Evolutionary conservation across 208 protist genomes (phyloP), one percentile per base, ranked within the genome.

Genomic region (Trypanosoma rangeli): DNA sequence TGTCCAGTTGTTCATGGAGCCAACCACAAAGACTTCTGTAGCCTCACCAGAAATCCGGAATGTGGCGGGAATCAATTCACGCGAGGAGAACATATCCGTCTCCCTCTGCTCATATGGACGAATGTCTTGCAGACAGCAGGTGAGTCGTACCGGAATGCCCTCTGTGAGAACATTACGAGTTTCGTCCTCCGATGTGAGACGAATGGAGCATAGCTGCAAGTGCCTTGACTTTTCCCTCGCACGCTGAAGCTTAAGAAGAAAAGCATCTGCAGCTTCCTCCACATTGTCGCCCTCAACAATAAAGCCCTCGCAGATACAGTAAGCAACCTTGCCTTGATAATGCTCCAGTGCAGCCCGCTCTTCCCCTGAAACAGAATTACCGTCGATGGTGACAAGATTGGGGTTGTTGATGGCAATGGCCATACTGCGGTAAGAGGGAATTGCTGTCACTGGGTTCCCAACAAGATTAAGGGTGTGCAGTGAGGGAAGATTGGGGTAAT

Each of bases 1-100:
- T 24, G 81, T 84, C 91, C 93, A 97, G 75, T 92, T 85, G 80
- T 97, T 95, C 87, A 97, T 94, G 37, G 87, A 94, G 58, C 93
- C 93, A 54, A 96, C 88, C 52, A 90, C 89, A 59, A 96, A 96
- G 67, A 94, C 93, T 73, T 97, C 91, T 22, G 85, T 86, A 35
- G 93, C 90, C 64, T 95, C 91, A 58, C 93, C 93, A 44, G 83
- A 84, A 28, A 96, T 86, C 70, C 90, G 90, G 79, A 97, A 97
- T 61, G 83, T 85, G 64, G 95, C 87, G 13, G 93, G 93, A 76
- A 84, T 93, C 15, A 97, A 71, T 70, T 92, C 81, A 61, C 78
- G 81, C 44, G 93, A 96, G 68, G 94, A 82, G 60, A 97, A 97
- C 29, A 87, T 78, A 60, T 96, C 85, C 18, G 82, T 82, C n/a